phyloP scores from a whole-genome alignment of 805 yeast species.

The Hanseniaspora pseudoguilliermondii region DNA sequence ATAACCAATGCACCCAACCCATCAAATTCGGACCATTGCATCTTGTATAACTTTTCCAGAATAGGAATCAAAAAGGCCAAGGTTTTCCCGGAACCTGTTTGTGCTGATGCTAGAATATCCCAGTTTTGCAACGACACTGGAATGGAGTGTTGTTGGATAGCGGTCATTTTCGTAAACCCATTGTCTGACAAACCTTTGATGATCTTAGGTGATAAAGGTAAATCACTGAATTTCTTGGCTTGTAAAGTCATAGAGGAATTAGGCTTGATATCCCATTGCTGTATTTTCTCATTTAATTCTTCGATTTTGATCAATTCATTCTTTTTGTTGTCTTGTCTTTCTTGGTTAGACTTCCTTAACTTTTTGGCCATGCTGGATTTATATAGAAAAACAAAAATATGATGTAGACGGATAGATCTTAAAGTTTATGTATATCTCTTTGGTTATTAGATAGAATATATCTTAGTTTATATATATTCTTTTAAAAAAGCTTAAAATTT shows the following conservation, averaged over 20 bases:
- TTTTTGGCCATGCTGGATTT: constrained; percentile 28
- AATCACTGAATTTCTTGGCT: constrained; percentile 49
- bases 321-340: constrained; percentile 30
- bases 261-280: constrained; percentile 38
- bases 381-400: background rate
- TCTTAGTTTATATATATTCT: too few relatives aligned
- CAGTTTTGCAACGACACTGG: constrained; percentile 62
- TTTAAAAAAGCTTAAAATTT: too few relatives aligned
- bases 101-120: constrained; percentile 79
- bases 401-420: background rate
- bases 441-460: too few relatives aligned
- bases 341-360: constrained; percentile 23
- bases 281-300: constrained; percentile 38
- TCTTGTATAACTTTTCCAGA: constrained; percentile 53
- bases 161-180: constrained; percentile 71
- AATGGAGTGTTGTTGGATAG: constrained; percentile 70
- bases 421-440: too few relatives aligned
- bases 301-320: constrained; percentile 29
- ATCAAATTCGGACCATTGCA: constrained; percentile 68
- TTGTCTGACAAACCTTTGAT: constrained; percentile 62
- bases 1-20: constrained; percentile 81
- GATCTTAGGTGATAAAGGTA: constrained; percentile 61
- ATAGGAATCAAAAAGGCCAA: constrained; percentile 75
- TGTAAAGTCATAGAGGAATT: constrained; percentile 17
- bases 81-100: constrained; percentile 78